Evolutionary conservation across 352 stramenopile genomes (phyloP).

Genomic region (Albugo laibachii): DNA sequence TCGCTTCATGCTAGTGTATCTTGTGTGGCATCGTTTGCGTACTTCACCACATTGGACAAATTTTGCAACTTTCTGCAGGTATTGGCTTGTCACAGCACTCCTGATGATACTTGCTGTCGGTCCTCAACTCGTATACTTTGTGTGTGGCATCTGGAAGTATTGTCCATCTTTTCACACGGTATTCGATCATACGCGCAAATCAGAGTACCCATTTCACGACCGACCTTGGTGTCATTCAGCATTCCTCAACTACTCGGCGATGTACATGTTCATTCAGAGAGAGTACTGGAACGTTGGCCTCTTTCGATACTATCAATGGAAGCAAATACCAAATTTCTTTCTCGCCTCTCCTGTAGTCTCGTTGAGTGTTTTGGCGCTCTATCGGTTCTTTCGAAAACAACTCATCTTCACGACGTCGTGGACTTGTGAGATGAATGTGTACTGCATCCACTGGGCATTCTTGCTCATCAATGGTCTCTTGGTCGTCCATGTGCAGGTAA

Average conservation of each 20-base stretch:
- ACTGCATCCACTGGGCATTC: slow-evolving; percentile 57
- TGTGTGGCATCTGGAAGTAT: slow-evolving; percentile 29
- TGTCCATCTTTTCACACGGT: slow-evolving; percentile 16
- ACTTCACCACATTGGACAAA: slow-evolving; percentile 19
- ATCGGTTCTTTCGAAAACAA: slow-evolving; percentile 17
- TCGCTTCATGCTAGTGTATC: slow-evolving; percentile 23
- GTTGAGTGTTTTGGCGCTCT: slow-evolving; percentile 31
- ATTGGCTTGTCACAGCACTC: slow-evolving; percentile 35
- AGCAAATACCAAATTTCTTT: slow-evolving; percentile 90
- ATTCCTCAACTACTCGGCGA: slow-evolving; percentile 55
- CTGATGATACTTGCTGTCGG: slow-evolving; percentile 38
- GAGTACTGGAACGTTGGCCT: slow-evolving; percentile 93
- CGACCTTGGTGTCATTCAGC: slow-evolving; percentile 45
- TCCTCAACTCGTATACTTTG: slow-evolving; percentile 53
- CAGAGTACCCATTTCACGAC: slow-evolving; percentile 12
- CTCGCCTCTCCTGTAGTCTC: slow-evolving; percentile 76
- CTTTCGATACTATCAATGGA: slow-evolving; percentile 84
- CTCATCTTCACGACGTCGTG: background rate
- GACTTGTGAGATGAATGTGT: slow-evolving; percentile 10
- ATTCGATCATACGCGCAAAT: slow-evolving; percentile 8
- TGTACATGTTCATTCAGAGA: slow-evolving; percentile 89
- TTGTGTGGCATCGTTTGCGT: slow-evolving; percentile 42
- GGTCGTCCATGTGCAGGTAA: slow-evolving; percentile 73
- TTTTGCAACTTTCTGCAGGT: slow-evolving; percentile 17
- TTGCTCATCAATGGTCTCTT: slow-evolving; percentile 54